These are phyloP conservation scores for Epichloe sibirici DNA, from an alignment of 2,329 filamentous ascomycete genomes.

Conservation along the genomic window DNA sequence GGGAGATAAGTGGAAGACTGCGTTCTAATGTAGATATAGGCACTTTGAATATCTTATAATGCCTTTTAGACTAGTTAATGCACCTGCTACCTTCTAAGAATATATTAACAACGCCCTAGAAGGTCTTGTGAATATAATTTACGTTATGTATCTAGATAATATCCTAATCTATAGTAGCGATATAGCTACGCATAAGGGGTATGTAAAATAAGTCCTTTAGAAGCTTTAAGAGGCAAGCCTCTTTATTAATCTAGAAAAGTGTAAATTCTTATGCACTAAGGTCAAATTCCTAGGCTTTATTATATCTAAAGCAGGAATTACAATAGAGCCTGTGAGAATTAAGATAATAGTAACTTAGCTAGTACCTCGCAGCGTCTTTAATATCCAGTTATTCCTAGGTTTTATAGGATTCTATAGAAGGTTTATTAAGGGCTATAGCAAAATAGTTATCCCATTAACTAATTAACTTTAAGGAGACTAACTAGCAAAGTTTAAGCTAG, in stretches of 20 bases:
- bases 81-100: not conserved
- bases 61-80: no score
- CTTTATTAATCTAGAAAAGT: no score
- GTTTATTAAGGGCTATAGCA: no score
- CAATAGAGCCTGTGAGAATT: no score
- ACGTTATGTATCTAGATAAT: not conserved
- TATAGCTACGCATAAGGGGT: not conserved
- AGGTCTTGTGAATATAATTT: not conserved
- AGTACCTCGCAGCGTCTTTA: no score
- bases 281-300: no score
- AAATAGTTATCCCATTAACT: no score
- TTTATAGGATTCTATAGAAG: no score
- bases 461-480: not conserved
- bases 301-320: no score
- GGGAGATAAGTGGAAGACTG: not conserved
- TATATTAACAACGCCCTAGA: not conserved
- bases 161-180: not conserved
- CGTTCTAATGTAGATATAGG: not conserved
- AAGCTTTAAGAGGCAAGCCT: not conserved
- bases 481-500: not conserved
- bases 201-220: not conserved
- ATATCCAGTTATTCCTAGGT: no score
- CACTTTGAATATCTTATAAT: not conserved
- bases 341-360: no score
- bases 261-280: no score